Base-by-base conservation (phyloP, 2,329 filamentous ascomycete species). In the Verticillium dahliae region DNA sequence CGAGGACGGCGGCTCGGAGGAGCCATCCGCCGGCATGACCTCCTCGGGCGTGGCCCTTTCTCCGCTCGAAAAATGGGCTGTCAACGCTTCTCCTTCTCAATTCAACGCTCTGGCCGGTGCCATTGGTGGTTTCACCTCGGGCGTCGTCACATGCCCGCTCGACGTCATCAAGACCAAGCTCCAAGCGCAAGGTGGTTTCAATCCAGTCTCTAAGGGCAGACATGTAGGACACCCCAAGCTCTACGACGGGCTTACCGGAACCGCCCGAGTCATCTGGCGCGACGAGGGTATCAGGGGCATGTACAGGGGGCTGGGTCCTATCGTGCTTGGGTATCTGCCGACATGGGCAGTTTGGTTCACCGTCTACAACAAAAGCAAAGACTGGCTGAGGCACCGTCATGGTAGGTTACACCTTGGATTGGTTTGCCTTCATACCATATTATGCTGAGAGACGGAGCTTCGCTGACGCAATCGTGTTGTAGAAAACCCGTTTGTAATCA, bases 111-210 rank as follows among this genome's bases (percentile, higher is more conserved):
- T 97, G 61, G 89, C 92, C 54, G 95, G 95, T 61, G 94, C 93
- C 57, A 82, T 91, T 62, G 94, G 93, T 58, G 95, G 95, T 58
- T 91, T 98, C 70, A 92, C 92, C 27, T 97, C 93, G 7, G 95
- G 95, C 58, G 85, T 99, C 61, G 91, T 97, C 66, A 98, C 94
- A 60, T 99, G 95, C 74, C 95, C 95, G 52, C 87, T 99, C 68
- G 95, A 99, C 80, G 95, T 99, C 65, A 98, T 99, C 76, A 99
- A 99, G 80, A 99, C 95, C 55, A 98, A 97, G 76, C 78, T 99
- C 63, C 95, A 99, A 75, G 94, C 93, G 15, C 95, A 98, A 74
- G 94, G 94, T 65, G 91, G 92, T 22, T 96, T 96, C 75, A 68
- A 75, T 67, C 83, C 78, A 67, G 75, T 75, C 71, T 81, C 78